Conservation (phyloP, 1,284 basidiomycete genomes). For the Sphagnurus paluster region DNA sequence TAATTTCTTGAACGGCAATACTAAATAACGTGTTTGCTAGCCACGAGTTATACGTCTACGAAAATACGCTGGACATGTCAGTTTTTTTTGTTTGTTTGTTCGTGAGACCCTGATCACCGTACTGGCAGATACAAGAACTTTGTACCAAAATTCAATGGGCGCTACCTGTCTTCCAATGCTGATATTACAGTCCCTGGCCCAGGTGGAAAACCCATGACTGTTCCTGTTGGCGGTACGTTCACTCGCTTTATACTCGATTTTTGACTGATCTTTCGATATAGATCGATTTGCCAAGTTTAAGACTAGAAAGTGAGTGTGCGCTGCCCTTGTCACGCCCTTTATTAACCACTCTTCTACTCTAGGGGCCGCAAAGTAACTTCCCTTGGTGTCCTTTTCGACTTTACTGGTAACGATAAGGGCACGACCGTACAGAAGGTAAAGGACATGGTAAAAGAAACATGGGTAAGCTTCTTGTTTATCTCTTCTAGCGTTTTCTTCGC, state of each 20-base stretch:
- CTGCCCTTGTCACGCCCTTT: not conserved
- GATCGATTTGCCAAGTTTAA: conserved; percentile 74
- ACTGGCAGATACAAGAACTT: conserved; percentile 66
- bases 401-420: conserved; percentile 63
- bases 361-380: conserved; percentile 76
- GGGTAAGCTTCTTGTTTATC: conserved; percentile 42
- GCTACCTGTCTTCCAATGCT: conserved; percentile 82
- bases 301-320: conserved; percentile 59
- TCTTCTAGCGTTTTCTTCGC: not conserved
- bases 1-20: not conserved
- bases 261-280: conserved; percentile 20
- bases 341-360: conserved; percentile 4
- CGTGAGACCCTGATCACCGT: not conserved
- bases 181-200: conserved; percentile 74
- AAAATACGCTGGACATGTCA: conserved; percentile 74
- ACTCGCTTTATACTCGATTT: too few species aligned
- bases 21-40: conserved; percentile 31
- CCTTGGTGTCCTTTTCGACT: conserved; percentile 80
- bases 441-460: conserved; percentile 74
- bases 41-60: conserved; percentile 85
- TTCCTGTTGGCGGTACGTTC: conserved; percentile 63
- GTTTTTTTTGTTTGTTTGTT: conserved; percentile 16
- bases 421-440: conserved; percentile 74
- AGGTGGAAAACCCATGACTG: conserved; percentile 47
- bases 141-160: conserved; percentile 67